These are phyloP conservation scores for Colletotrichum destructivum DNA, from an alignment of 2,329 filamentous ascomycete species.

Conservation along the genomic window DNA sequence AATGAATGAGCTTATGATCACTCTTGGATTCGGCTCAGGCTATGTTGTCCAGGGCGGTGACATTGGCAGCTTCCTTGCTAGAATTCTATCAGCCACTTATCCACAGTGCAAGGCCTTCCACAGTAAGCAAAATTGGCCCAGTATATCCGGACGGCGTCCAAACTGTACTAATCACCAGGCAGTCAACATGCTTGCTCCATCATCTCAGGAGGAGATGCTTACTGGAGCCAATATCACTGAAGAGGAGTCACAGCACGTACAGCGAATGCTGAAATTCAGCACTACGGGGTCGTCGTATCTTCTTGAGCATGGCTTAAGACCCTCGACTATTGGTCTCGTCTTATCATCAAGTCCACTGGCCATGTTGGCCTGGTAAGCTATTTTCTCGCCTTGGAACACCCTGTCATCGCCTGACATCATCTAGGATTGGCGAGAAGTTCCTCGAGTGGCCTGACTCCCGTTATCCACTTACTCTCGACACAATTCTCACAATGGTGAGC, in stretches of 20 bases:
- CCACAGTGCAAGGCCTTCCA: slow-evolving; percentile 63
- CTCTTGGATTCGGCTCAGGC: slow-evolving; percentile 64
- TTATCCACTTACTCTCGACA: slow-evolving; percentile 53
- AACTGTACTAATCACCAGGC: background rate
- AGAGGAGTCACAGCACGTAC: background rate
- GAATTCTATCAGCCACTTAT: slow-evolving; percentile 59
- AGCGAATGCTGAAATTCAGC: slow-evolving; percentile 3
- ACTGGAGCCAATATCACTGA: slow-evolving; percentile 10
- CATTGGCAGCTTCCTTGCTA: slow-evolving; percentile 61
- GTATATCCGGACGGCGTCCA: background rate
- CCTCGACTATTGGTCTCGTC: slow-evolving; percentile 69
- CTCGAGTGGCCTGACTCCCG: slow-evolving; percentile 65
- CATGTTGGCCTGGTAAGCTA: slow-evolving; percentile 64
- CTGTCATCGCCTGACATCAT: background rate
- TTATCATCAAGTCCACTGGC: slow-evolving; percentile 68
- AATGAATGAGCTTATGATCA: slow-evolving; percentile 66
- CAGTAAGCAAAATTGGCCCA: background rate
- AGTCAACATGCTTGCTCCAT: slow-evolving; percentile 9
- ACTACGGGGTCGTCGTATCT: slow-evolving; percentile 64
- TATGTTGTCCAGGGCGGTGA: slow-evolving; percentile 73
- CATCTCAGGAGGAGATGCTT: background rate
- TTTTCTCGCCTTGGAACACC: background rate
- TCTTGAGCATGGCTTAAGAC: slow-evolving; percentile 66
- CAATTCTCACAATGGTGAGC: slow-evolving; percentile 64
- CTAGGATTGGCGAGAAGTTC: slow-evolving; percentile 70